Percentiles rank a stretch among this genome's conserved stretches.
These are phyloP conservation scores for Fusarium circinatum DNA, from an alignment of 2,329 filamentous ascomycete genomes.

Conservation along the genomic window DNA sequence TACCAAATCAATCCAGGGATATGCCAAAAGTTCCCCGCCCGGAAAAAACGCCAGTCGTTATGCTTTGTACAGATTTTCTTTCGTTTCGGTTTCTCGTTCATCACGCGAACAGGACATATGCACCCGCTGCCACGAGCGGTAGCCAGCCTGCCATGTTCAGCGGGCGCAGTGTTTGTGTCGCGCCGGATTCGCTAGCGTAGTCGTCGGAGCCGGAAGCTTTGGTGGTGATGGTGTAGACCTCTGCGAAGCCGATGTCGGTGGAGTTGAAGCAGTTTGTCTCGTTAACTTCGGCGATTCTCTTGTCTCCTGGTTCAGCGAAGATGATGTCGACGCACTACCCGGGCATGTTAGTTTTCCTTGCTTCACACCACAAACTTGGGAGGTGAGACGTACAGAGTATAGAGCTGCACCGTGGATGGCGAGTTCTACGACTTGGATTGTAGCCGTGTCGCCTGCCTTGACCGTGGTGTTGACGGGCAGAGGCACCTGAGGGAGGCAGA, in stretches of 20 bases:
- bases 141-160: conserved; percentile 53
- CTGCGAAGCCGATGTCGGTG: conserved; percentile 77
- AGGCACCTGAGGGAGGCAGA: conserved; percentile 91
- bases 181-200: conserved; percentile 46
- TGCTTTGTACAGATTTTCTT: conserved; percentile 39
- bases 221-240: conserved; percentile 76
- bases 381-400: conserved; percentile 71
- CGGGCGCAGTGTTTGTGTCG: conserved; percentile 29
- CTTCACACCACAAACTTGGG: too few species aligned
- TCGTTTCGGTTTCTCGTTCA: background rate
- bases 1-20: conserved; percentile 25
- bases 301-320: conserved; percentile 81
- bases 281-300: conserved; percentile 75
- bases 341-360: conserved; percentile 4
- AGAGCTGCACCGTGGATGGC: conserved; percentile 86
- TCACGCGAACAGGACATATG: conserved; percentile 52
- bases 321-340: conserved; percentile 91
- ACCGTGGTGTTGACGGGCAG: conserved; percentile 77
- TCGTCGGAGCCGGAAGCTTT: conserved; percentile 51
- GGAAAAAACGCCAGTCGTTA: conserved; percentile 42
- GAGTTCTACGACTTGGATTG: conserved; percentile 86
- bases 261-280: conserved; percentile 90
- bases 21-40: conserved; percentile 14
- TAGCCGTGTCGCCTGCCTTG: conserved; percentile 85
- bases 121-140: conserved; percentile 52